Base-by-base conservation (phyloP, 257 asterid genomes). In the Nicotiana tabacum region DNA sequence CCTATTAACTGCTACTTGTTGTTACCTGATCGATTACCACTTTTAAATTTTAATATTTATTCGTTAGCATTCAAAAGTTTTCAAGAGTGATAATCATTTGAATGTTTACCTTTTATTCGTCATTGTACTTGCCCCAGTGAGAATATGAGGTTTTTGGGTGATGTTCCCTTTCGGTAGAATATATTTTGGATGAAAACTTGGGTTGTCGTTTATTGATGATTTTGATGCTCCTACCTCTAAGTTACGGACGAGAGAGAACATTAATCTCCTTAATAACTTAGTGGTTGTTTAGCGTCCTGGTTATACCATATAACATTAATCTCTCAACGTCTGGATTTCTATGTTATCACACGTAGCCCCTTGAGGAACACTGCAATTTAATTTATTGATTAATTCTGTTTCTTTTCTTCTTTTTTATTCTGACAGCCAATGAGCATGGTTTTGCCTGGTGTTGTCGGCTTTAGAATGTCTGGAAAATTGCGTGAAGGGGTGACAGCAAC, bases 361-460 rank as follows among this genome's bases (percentile, higher is more conserved):
- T 70, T 70, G 60, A 70, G 17, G 6, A 70, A 21, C 78, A 43
- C 13, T 43, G 6, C 5, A 3, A 12, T 43, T 43, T n/a, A 43
- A 43, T 43, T 21, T 43, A 43, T 29, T 70, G 21, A 70, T 7
- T 21, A 21, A 2, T 70, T 21, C 35, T 16, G 32, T 4, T n/a
- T 37, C 39, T 39, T 56, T 43, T 1, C 18, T 46, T 46, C 18
- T 48, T 18, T 61, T 83, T 55, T 48, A 18, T 66, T 82, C 74
- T 83, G 80, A 61, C 91, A 95, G 98, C 96, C 97, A 21, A 92
- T 93, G 98, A 95, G 98, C 94, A 93, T 95, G 98, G 98, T 95
- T 88, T 86, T 95, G 82, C 98, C 98, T 9, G 98, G 96, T 53
- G 98, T 95, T 68, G 98, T 93, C 80, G 97, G 98, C 43, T 95